A percentile compares a stretch with the other conserved stretches of the same genome.
phyloP scores from a whole-genome alignment of 805 yeast genomes.

The Barnettozyma vustinii region DNA sequence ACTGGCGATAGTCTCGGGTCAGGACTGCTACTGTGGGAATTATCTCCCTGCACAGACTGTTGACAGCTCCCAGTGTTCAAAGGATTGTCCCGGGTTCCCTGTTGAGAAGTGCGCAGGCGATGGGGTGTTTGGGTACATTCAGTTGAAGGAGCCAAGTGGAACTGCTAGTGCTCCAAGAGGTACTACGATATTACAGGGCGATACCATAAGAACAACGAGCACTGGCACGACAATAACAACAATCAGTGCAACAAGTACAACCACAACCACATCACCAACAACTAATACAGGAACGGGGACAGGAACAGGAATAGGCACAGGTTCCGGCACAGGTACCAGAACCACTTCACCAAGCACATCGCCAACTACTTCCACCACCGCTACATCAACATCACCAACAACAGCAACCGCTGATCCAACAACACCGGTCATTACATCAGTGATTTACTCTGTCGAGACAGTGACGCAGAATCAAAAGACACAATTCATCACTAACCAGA shows the following conservation, averaged over 20 bases:
- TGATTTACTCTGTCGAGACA: slow-evolving; percentile 6
- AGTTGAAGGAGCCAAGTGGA: slow-evolving; percentile 14
- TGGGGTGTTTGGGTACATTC: slow-evolving; percentile 39
- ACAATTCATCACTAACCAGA: slow-evolving; percentile 7
- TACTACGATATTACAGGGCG: slow-evolving; percentile 4
- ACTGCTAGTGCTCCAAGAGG: background rate
- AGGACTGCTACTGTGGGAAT: slow-evolving; percentile 41
- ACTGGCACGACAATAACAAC: slow-evolving; percentile 16
- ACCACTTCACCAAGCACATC: slow-evolving; percentile 17
- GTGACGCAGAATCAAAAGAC: slow-evolving; percentile 8
- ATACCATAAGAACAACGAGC: slow-evolving; percentile 6
- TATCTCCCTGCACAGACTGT: slow-evolving; percentile 29
- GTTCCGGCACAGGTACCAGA: slow-evolving; percentile 5
- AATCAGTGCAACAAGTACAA: slow-evolving; percentile 11
- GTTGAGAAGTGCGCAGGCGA: slow-evolving; percentile 35
- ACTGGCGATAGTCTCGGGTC: slow-evolving; percentile 35
- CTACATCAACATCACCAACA: background rate
- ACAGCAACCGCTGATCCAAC: slow-evolving; percentile 7
- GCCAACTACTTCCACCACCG: slow-evolving; percentile 9
- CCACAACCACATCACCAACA: background rate
- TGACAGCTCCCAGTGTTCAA: background rate
- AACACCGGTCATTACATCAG: slow-evolving; percentile 9
- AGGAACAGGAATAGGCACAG: too few species aligned
- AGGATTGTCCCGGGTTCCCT: slow-evolving; percentile 36
- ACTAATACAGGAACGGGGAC: too few species aligned